Conservation (phyloP, 129 eudicot species). For the carrot (Daucus carota) region DH1_v3.0 NC_030382.2:47720001-47720500, state of each 20-base stretch:
- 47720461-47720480: not conserved
- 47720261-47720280: not conserved
- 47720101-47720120: too few relatives aligned
- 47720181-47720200: too few relatives aligned
- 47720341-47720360: not conserved
- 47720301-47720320: not conserved
- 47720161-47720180: too few relatives aligned
- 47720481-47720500: slow-evolving; percentile 89
- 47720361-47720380: not conserved
- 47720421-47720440: not conserved
- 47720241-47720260: not conserved
- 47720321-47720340: not conserved
- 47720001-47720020: not conserved
- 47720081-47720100: too few relatives aligned
- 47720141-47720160: too few relatives aligned
- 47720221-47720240: too few relatives aligned
- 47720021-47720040: slow-evolving; percentile 4
- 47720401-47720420: not conserved
- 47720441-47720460: not conserved
- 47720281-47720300: not conserved
- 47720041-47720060: too few relatives aligned
- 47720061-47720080: too few relatives aligned
- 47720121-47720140: too few relatives aligned
- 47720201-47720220: too few relatives aligned
- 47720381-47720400: not conserved